phyloP scores from a whole-genome alignment of 495 filamentous ascomycete species.

The Glonium stellatum region DNA sequence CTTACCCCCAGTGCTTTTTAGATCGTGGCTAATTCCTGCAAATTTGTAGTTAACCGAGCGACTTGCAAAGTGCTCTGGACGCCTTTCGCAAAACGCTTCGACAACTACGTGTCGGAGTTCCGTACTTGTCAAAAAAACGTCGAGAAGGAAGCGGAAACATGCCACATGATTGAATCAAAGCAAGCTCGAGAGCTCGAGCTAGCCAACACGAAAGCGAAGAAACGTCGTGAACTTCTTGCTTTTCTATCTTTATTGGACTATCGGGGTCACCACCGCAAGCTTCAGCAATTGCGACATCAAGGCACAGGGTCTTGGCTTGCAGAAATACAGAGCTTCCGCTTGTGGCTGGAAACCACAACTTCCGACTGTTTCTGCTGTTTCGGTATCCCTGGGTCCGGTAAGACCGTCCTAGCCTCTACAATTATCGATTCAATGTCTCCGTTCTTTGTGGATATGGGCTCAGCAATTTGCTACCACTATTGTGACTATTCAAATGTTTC shows the following conservation, averaged over 20 bases:
- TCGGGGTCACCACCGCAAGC: slow-evolving; percentile 10
- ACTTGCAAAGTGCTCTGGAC: no score
- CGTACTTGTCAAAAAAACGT: slow-evolving; percentile 30
- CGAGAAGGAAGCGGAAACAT: slow-evolving; percentile 28
- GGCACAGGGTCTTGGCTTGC: slow-evolving; percentile 13
- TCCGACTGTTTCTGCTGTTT: slow-evolving; percentile 15
- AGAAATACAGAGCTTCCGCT: background rate
- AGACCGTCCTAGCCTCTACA: slow-evolving; percentile 18
- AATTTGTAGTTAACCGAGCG: no score
- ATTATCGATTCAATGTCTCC: slow-evolving; percentile 5
- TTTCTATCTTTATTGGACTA: slow-evolving; percentile 11
- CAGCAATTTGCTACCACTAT: slow-evolving; percentile 18
- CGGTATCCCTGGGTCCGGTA: slow-evolving; percentile 25
- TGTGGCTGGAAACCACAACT: slow-evolving; percentile 1
- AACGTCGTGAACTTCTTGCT: slow-evolving; percentile 11
- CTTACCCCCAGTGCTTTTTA: no score
- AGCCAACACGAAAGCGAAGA: slow-evolving; percentile 8
- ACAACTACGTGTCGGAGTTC: slow-evolving; percentile 24
- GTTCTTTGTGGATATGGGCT: background rate
- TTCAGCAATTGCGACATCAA: slow-evolving; percentile 2
- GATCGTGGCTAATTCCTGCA: no score
- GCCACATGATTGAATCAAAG: slow-evolving; percentile 32
- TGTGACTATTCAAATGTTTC: slow-evolving; percentile 20
- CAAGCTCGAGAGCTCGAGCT: background rate
- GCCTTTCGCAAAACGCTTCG: slow-evolving; percentile 28